phyloP scores from a whole-genome alignment of 75 land plant species.

The Pinus taeda region DNA sequence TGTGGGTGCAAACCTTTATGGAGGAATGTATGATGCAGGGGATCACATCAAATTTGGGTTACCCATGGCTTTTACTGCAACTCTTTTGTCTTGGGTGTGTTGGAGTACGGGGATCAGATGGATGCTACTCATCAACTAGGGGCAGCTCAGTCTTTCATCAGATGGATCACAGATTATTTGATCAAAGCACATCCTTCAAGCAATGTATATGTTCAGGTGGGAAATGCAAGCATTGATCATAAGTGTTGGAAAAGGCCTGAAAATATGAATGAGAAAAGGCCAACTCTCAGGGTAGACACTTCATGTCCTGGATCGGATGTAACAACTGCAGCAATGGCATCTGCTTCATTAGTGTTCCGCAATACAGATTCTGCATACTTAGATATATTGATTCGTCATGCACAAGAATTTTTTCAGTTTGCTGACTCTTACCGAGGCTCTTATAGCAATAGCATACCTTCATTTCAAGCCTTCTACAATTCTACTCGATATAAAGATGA shows the following conservation, averaged over 20 bases:
- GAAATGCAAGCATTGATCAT: slow-evolving; percentile 82
- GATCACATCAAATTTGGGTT: slow-evolving; percentile 94
- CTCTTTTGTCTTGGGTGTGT: slow-evolving; percentile 84
- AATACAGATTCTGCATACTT: slow-evolving; percentile 55
- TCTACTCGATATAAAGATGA: slow-evolving; percentile 92
- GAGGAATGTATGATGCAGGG: slow-evolving; percentile 97
- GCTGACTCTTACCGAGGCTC: slow-evolving; percentile 58
- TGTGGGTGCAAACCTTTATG: slow-evolving; percentile 61
- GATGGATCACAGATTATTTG: slow-evolving; percentile 92
- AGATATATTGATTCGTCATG: slow-evolving; percentile 62
- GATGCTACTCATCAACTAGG: slow-evolving; percentile 25
- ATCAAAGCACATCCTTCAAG: slow-evolving; percentile 70
- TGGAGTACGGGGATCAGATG: slow-evolving; percentile 86
- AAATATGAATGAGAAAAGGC: slow-evolving; percentile 62
- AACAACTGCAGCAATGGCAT: slow-evolving; percentile 76
- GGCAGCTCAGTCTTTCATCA: slow-evolving; percentile 38
- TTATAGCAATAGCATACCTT: slow-evolving; percentile 65
- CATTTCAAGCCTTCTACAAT: slow-evolving; percentile 68
- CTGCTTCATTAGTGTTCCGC: slow-evolving; percentile 92
- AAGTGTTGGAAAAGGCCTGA: slow-evolving; percentile 91
- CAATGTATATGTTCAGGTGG: slow-evolving; percentile 87
- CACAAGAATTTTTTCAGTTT: slow-evolving; percentile 74
- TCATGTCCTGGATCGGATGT: slow-evolving; percentile 80
- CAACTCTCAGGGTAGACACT: slow-evolving; percentile 59
- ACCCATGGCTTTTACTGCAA: slow-evolving; percentile 98